Evolutionary conservation across 2,329 filamentous ascomycete species (phyloP), one percentile per base, ranked within the genome.

Genomic region (Monosporascus sp.): DNA sequence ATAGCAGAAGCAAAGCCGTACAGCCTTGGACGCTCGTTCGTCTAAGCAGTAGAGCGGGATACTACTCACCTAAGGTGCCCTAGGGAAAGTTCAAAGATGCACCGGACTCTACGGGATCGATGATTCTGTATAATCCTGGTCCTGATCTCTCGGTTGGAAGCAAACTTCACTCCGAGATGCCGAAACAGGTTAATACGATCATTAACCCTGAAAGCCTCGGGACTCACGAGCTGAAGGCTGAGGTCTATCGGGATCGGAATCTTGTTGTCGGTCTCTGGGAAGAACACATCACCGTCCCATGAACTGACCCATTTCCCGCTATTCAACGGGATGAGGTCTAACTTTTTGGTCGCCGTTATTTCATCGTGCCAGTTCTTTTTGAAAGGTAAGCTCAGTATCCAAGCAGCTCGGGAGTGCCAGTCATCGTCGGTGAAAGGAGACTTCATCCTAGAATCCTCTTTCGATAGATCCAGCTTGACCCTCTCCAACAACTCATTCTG

Each of bases 361-460:
- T 2, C 1, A 20, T 4, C 5, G 19, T 5, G 1, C 17, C 8
- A 24, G 2, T 48, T n/a, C 3, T 20, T 19, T 5, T 41, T 14
- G 8, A 60, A 55, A 8, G 31, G 22, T 0, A 0, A 1, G 9
- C 55, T 51, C 1, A 66, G 38, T 7, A 62, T 31, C 58, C 58
- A 49, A 54, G 60, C 65, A 51, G 49, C 49, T 26, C 48, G 49
- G 5, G 48, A 49, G 51, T 61, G 57, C 60, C 62, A 65, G 26
- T 50, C 48, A 2, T 60, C 52, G 44, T 37, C 50, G n/a, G 52
- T 60, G 26, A 40, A 16, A 3, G 57, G 47, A n/a, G 58, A 58
- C 50, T 55, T 60, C 38, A 61, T 54, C 56, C 50, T 54, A 22
- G 57, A 63, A 37, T 16, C 20, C 17, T 31, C 37, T 16, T 35